Evolutionary conservation across 148 eudicot species (phyloP).

Genomic region (Tetragonia tetragonoides): DNA sequence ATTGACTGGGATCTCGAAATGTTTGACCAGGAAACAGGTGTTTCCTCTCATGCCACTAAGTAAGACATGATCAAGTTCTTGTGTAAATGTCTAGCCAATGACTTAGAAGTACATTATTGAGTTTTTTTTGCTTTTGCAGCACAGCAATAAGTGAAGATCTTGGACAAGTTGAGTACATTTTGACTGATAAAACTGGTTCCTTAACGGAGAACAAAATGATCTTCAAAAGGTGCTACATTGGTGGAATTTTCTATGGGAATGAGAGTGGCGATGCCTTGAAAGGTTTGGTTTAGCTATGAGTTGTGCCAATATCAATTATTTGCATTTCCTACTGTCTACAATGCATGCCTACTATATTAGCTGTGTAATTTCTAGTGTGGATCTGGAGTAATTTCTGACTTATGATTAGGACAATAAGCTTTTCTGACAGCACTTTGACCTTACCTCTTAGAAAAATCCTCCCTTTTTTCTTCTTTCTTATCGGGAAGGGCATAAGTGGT

Average conservation of each 20-base stretch:
- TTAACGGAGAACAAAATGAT: conserved; percentile 94
- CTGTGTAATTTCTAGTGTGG: background rate
- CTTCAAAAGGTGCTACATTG: conserved; percentile 81
- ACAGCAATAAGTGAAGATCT: conserved; percentile 99
- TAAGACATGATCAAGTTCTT: conserved; percentile 36
- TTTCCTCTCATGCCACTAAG: conserved; percentile 83
- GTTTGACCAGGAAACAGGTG: conserved; percentile 81
- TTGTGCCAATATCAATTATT: background rate
- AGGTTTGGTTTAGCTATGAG: conserved; percentile 49
- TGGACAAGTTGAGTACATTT: conserved; percentile 97
- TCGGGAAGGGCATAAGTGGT: background rate
- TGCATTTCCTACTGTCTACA: background rate
- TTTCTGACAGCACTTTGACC: background rate
- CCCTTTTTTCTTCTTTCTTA: background rate
- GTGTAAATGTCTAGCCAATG: background rate
- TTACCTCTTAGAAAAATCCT: background rate
- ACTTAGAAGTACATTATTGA: conserved; percentile 4
- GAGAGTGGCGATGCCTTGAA: conserved; percentile 86
- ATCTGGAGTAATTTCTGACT: background rate
- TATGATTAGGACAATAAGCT: no score
- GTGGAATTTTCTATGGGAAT: conserved; percentile 82
- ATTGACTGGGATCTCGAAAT: conserved; percentile 96
- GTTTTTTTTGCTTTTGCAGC: conserved; percentile 58
- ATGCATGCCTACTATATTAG: background rate
- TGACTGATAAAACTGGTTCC: conserved; percentile 99